phyloP scores from a whole-genome alignment of 225 moss, liverwort and hornwort species.

The Antitrichia curtipendula region DNA sequence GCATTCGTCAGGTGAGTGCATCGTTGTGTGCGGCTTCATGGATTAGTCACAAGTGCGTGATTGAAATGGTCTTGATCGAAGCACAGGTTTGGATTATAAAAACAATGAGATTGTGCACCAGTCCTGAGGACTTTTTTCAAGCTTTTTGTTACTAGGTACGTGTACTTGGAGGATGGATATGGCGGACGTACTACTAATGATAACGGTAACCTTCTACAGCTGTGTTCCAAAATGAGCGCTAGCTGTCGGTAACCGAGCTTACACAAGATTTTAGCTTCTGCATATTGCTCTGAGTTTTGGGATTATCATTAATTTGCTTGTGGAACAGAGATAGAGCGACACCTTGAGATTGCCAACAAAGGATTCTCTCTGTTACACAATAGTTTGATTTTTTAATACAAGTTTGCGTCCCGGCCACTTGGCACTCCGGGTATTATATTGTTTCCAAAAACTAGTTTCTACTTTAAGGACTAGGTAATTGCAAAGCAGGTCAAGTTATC shows the following conservation, averaged over 20 bases:
- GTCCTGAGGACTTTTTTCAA: not conserved
- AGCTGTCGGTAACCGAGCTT: not conserved
- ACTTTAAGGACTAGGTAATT: no score
- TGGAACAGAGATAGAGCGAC: not conserved
- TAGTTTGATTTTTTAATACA: not conserved
- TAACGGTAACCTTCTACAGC: not conserved
- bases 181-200: not conserved
- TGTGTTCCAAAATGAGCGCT: not conserved
- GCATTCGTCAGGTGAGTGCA: constrained; percentile 48
- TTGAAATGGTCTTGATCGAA: not conserved
- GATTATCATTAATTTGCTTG: not conserved
- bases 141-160: no score
- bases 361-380: not conserved
- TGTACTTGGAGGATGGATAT: not conserved
- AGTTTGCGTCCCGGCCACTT: not conserved
- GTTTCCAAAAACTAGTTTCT: not conserved
- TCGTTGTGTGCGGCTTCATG: not conserved
- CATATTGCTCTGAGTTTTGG: not conserved
- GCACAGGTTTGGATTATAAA: no score
- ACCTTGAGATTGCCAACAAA: not conserved
- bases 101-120: not conserved
- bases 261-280: not conserved
- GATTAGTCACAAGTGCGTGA: not conserved
- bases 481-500: no score
- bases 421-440: not conserved